Conservation (phyloP, 331 rosid genomes). For the Arachis monticola region DNA sequence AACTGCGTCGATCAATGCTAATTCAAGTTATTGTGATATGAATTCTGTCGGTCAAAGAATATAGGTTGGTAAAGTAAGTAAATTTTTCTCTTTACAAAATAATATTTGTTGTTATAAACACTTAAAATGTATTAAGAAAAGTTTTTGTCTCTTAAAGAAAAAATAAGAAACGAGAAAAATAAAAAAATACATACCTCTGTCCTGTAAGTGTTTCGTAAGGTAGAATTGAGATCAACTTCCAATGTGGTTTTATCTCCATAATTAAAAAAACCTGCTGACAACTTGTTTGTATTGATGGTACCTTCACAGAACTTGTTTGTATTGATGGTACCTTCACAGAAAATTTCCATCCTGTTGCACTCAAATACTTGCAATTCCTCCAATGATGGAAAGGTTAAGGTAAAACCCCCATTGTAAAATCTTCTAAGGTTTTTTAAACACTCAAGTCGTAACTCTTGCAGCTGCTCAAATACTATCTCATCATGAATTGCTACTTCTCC, state of each 20-base stretch:
- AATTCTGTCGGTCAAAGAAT: too few species aligned
- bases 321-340: not conserved
- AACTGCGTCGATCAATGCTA: too few species aligned
- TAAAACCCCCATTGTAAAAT: not conserved
- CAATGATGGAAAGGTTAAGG: constrained; percentile 2
- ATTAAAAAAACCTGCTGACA: too few species aligned
- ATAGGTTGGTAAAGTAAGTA: too few species aligned
- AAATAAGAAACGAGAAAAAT: too few species aligned
- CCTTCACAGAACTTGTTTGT: not conserved
- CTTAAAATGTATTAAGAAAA: too few species aligned
- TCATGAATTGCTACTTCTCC: not conserved
- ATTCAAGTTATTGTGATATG: too few species aligned
- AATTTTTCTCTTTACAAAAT: too few species aligned
- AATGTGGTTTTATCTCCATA: not conserved
- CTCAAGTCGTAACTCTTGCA: not conserved
- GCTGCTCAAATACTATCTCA: not conserved
- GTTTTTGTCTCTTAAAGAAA: too few species aligned
- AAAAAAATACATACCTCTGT: too few species aligned
- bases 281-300: not conserved
- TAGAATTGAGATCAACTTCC: not conserved
- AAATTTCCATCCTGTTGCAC: not conserved
- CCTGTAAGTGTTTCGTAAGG: too few species aligned
- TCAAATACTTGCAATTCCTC: not conserved
- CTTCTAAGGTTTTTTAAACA: not conserved
- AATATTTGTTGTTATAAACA: too few species aligned